Evolutionary conservation across 441 rosid genomes (phyloP).

Genomic region (Metrosideros polymorpha): DNA sequence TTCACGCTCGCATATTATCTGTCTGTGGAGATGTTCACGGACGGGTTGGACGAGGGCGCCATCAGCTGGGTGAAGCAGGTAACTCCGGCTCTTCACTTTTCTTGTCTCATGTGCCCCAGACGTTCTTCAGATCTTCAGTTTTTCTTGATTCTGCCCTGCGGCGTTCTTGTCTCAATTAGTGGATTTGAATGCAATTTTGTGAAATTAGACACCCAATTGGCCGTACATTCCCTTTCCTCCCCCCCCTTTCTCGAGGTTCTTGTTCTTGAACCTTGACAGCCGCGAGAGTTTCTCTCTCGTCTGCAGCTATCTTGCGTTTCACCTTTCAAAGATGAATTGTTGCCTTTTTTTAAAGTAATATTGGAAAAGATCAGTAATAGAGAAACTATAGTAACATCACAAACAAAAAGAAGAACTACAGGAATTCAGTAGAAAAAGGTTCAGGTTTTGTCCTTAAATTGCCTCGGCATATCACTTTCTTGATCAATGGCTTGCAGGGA

Average conservation of each 20-base stretch:
- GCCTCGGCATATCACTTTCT: not conserved
- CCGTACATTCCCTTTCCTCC: not conserved
- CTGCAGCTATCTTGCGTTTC: not conserved
- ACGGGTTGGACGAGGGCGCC: constrained; percentile 49
- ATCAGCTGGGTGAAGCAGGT: constrained; percentile 79
- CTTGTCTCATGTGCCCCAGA: not conserved
- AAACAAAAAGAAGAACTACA: not conserved
- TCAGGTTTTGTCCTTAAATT: not conserved
- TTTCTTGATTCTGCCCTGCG: not conserved
- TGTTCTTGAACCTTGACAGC: not conserved
- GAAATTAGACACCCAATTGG: not conserved
- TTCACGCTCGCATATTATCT: not conserved
- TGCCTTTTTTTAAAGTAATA: not conserved
- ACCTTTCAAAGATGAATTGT: not conserved
- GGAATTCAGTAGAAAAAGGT: not conserved
- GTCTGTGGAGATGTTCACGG: constrained; percentile 34
- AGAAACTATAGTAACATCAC: not conserved
- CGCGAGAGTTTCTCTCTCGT: not conserved
- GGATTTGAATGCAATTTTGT: not conserved
- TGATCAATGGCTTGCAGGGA: constrained; percentile 18
- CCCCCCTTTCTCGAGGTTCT: not conserved
- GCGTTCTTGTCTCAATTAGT: not conserved
- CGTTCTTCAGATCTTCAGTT: not conserved
- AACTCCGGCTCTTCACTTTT: not conserved
- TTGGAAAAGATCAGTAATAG: not conserved